A percentile compares a stretch with the other conserved stretches of the same genome.
Conservation (phyloP, 2,329 filamentous ascomycete genomes). For the Colletotrichum chlorophyti region DNA sequence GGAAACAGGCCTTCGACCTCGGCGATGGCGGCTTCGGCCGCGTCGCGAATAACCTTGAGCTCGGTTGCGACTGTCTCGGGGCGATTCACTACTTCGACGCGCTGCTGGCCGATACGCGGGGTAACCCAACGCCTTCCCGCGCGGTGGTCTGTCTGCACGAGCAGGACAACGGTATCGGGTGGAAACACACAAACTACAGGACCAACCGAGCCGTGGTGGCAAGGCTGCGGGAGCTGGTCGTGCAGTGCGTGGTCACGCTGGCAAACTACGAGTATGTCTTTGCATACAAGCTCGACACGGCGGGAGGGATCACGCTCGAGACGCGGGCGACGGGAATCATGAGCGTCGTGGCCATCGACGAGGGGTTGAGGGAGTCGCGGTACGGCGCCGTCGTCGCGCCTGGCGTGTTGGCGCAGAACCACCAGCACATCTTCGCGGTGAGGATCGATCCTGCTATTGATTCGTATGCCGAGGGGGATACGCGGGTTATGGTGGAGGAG, state of each 20-base stretch:
- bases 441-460: slow-evolving; percentile 72
- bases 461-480: slow-evolving; percentile 49
- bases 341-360: slow-evolving; percentile 64
- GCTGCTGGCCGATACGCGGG: slow-evolving; percentile 58
- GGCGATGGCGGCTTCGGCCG: slow-evolving; percentile 73
- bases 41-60: slow-evolving; percentile 70
- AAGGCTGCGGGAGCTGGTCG: slow-evolving; percentile 66
- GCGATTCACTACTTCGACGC: slow-evolving; percentile 70
- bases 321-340: slow-evolving; percentile 72
- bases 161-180: slow-evolving; percentile 73
- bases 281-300: slow-evolving; percentile 63
- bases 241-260: slow-evolving; percentile 74
- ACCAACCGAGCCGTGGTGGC: slow-evolving; percentile 67
- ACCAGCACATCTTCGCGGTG: slow-evolving; percentile 73
- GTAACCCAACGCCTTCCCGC: slow-evolving; percentile 56
- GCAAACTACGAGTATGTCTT: slow-evolving; percentile 74
- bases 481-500: slow-evolving; percentile 54
- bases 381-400: slow-evolving; percentile 70
- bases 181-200: slow-evolving; percentile 76
- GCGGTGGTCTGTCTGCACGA: slow-evolving; percentile 75
- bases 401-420: slow-evolving; percentile 71
- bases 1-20: slow-evolving; percentile 77
- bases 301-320: slow-evolving; percentile 67
- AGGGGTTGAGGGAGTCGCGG: slow-evolving; percentile 53
- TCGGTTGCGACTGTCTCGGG: slow-evolving; percentile 76